These are phyloP conservation scores for Polytrichum formosum DNA, from an alignment of 225 moss, liverwort and hornwort genomes.

Conservation along the genomic window DNA sequence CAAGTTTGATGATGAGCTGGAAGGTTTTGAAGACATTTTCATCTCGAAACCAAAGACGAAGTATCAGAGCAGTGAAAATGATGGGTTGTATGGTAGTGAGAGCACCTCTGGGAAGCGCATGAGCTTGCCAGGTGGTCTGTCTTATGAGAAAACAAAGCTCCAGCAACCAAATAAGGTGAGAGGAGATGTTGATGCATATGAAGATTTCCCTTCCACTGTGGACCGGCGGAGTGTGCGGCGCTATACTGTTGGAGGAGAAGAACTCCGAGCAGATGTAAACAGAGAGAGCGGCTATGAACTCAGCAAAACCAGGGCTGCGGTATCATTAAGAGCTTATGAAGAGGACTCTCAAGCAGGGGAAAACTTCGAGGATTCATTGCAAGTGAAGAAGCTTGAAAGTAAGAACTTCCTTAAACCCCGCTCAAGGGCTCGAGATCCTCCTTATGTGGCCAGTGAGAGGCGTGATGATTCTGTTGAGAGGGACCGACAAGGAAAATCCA, in stretches of 20 bases:
- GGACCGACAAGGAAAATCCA: background rate
- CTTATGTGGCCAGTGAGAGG: background rate
- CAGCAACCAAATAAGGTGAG: background rate
- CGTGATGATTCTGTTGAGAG: background rate
- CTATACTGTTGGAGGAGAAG: background rate
- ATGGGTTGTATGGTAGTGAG: background rate
- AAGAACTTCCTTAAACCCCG: background rate
- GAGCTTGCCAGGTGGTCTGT: background rate
- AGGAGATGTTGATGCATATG: background rate
- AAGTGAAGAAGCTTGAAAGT: background rate
- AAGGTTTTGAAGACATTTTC: background rate
- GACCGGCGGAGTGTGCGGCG: background rate
- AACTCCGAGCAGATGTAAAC: background rate
- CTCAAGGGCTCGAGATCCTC: background rate
- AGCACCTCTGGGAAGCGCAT: slow-evolving; percentile 4
- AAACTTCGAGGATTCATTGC: background rate
- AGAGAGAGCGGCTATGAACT: background rate
- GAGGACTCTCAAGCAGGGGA: slow-evolving; percentile 1
- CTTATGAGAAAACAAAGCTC: background rate
- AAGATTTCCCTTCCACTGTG: background rate
- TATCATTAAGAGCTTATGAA: no score
- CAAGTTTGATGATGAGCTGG: slow-evolving; percentile 4
- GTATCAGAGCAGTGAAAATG: background rate
- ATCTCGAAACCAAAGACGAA: no score
- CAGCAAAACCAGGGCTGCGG: background rate